Percentiles rank a stretch among this genome's conserved stretches.
Conservation (phyloP, 129 eudicot genomes). For the Dittrichia graveolens region DNA sequence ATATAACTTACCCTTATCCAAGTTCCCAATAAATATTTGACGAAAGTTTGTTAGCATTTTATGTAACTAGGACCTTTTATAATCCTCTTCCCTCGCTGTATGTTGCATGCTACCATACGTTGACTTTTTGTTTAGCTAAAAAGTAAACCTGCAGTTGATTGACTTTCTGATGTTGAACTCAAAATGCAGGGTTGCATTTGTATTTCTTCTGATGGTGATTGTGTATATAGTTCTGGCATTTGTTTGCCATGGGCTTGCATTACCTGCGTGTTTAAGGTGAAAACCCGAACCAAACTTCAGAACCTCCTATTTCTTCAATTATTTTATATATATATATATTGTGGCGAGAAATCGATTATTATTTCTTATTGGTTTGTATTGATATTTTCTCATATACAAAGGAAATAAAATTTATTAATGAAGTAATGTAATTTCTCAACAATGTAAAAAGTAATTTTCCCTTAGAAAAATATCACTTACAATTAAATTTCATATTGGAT, state of each 20-base stretch:
- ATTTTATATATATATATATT: slow-evolving; percentile 1
- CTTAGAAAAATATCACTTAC: too few species aligned
- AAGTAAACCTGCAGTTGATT: not conserved
- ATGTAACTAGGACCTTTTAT: not conserved
- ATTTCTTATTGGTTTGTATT: not conserved
- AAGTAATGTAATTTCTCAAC: not conserved
- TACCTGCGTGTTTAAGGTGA: slow-evolving; percentile 65
- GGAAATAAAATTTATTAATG: not conserved
- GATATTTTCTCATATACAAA: not conserved
- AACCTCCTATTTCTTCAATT: not conserved
- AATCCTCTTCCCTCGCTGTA: not conserved
- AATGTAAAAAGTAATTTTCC: too few species aligned
- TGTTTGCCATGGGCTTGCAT: slow-evolving; percentile 63
- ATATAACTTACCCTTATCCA: too few species aligned
- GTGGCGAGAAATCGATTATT: not conserved
- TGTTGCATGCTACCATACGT: not conserved
- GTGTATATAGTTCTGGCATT: slow-evolving; percentile 67
- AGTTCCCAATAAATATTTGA: not conserved
- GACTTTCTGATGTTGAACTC: slow-evolving; percentile 8
- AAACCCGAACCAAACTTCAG: not conserved
- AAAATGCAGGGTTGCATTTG: slow-evolving; percentile 61
- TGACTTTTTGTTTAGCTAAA: slow-evolving; percentile 1
- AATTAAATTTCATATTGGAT: too few species aligned
- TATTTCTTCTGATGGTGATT: slow-evolving; percentile 60
- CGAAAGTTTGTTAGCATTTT: not conserved